These are phyloP conservation scores for Hymenoscyphus infarciens DNA, from an alignment of 2,329 filamentous ascomycete genomes.

Conservation along the genomic window DNA sequence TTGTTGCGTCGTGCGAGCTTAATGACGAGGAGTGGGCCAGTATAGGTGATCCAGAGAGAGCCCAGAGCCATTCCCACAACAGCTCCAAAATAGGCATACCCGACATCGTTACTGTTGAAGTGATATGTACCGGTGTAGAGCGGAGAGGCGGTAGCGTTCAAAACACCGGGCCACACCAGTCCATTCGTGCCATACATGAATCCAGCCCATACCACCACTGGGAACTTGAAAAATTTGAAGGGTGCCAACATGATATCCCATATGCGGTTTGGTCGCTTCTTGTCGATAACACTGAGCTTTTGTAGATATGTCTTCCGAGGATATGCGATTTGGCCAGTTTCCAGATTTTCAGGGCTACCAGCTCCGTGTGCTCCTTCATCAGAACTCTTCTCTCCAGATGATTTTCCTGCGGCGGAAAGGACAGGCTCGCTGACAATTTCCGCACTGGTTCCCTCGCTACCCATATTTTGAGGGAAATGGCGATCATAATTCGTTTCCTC, in stretches of 20 bases:
- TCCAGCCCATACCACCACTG: constrained; percentile 35
- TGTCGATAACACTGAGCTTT: constrained; percentile 41
- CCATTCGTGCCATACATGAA: constrained; percentile 36
- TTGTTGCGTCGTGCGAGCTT: constrained; percentile 40
- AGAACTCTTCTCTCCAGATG: background rate
- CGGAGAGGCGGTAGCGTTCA: constrained; percentile 33
- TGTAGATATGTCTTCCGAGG: constrained; percentile 41
- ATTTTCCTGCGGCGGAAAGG: background rate
- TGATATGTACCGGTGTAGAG: constrained; percentile 35
- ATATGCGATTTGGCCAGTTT: constrained; percentile 33
- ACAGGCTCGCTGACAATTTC: constrained; percentile 10
- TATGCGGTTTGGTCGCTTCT: constrained; percentile 42
- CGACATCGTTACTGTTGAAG: constrained; percentile 33
- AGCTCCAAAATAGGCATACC: constrained; percentile 33
- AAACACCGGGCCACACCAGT: constrained; percentile 35
- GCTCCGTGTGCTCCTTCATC: background rate
- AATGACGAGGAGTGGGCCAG: constrained; percentile 21
- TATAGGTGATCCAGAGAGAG: constrained; percentile 22
- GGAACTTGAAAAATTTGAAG: constrained; percentile 36
- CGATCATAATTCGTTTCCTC: constrained; percentile 49
- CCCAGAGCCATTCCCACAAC: constrained; percentile 31
- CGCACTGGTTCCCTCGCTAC: constrained; percentile 12
- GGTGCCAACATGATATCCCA: constrained; percentile 37
- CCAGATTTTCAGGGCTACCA: constrained; percentile 16
- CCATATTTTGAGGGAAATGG: constrained; percentile 9